Conservation (phyloP, 257 asterid species). For the Phtheirospermum japonicum region DNA sequence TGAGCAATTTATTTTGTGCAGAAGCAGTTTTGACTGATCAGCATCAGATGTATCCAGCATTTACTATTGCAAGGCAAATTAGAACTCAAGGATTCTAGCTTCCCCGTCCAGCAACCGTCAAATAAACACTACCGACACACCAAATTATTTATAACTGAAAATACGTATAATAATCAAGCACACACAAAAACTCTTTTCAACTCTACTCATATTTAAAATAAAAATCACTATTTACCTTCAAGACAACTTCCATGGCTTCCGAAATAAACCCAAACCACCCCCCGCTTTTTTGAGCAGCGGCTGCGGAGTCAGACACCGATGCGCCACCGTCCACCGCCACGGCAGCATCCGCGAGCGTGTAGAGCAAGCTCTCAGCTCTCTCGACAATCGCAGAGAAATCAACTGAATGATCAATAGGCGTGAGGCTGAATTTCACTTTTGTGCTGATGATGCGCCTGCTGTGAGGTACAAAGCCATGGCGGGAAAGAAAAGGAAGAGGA, state of each 20-base stretch:
- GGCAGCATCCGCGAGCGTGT: slow-evolving; percentile 92
- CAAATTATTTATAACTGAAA: no score
- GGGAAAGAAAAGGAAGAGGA: slow-evolving; percentile 54
- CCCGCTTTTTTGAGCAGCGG: slow-evolving; percentile 58
- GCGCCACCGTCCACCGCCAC: slow-evolving; percentile 57
- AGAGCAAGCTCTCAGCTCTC: slow-evolving; percentile 75
- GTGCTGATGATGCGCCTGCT: slow-evolving; percentile 51
- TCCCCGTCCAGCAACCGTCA: no score
- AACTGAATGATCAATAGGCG: slow-evolving; percentile 45
- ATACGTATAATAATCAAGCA: no score
- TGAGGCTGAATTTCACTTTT: slow-evolving; percentile 63
- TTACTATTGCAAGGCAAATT: no score
- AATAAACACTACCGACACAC: no score
- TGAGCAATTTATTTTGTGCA: no score
- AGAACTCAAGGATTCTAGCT: no score
- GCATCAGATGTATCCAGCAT: no score
- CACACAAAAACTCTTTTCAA: no score
- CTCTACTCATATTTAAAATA: no score
- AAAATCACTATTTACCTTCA: slow-evolving; percentile 51
- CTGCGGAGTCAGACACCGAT: slow-evolving; percentile 41
- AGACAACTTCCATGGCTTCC: slow-evolving; percentile 92
- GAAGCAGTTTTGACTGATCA: no score
- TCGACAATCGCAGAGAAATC: slow-evolving; percentile 49
- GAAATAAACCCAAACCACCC: slow-evolving; percentile 98
- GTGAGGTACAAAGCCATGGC: slow-evolving; percentile 41